Conservation (phyloP, 768 basidiomycete genomes). For the Rossbeevera mucosa region DNA sequence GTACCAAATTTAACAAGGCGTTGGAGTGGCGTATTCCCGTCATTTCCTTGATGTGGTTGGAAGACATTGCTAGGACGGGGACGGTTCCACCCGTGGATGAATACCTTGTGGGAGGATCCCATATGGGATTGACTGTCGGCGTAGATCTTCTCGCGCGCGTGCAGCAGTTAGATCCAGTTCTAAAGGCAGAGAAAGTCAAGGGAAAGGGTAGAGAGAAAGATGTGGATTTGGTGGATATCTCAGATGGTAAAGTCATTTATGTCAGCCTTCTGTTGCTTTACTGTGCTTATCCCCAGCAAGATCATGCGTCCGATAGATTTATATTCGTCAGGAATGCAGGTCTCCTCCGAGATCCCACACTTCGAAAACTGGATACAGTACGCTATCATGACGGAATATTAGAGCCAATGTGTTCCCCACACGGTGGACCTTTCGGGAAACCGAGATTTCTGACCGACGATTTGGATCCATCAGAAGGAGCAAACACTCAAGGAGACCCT, state of each 20-base stretch:
- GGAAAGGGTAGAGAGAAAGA: constrained; percentile 34
- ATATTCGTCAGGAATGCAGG: constrained; percentile 20
- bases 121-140: constrained; percentile 38
- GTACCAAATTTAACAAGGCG: constrained; percentile 77
- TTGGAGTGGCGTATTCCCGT: constrained; percentile 73
- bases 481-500: not conserved
- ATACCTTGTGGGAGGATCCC: constrained; percentile 30
- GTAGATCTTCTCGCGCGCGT: constrained; percentile 18
- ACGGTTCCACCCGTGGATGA: constrained; percentile 35
- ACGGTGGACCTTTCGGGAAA: constrained; percentile 28
- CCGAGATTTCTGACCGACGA: constrained; percentile 31
- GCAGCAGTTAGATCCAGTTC: constrained; percentile 1
- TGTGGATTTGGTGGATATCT: constrained; percentile 34
- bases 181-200: constrained; percentile 13
- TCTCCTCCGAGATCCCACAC: constrained; percentile 18
- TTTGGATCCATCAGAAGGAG: constrained; percentile 18
- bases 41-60: constrained; percentile 69
- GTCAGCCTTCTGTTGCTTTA: not conserved
- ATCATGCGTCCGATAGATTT: not conserved
- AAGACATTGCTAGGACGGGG: constrained; percentile 52
- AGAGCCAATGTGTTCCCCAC: not conserved
- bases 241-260: constrained; percentile 28
- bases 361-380: not conserved
- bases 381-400: not conserved
- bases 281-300: constrained; percentile 6